Base-by-base conservation (phyloP, 805 yeast genomes). In the Starmerella stellata region DNA sequence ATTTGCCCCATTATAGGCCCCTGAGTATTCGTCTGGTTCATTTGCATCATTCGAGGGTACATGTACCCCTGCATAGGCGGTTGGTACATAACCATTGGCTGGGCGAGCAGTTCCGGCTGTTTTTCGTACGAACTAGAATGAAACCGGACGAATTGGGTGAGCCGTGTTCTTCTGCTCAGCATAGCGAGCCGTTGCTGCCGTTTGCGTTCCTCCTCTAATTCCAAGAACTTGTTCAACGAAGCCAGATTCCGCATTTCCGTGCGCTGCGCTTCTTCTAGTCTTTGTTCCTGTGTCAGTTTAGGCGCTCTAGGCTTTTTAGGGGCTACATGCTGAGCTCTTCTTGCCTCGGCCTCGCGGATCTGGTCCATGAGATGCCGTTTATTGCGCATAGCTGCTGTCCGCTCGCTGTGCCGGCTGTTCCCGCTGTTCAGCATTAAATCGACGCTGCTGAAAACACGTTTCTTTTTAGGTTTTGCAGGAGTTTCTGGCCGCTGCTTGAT, bases 161-260 rank as follows among this genome's bases (percentile, higher is more conserved):
- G 58, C 49, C 70, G 72, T 31, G 62, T 63, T 45, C 85, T 70
- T 49, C 67, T 72, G 52, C 76, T 76, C 42, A 72, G 64, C 55
- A 79, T 71, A 42, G 78, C 59, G 34, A 77, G 81, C 40, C 85
- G 63, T 52, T 85, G 87, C 38, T 69, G 69, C 54, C 76, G 75
- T 54, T 81, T 82, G 50, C 81, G 75, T 35, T 72, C 75, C 31
- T 77, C 62, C 54, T 90, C 98, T 52, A 80, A 87, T 50, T 85
- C 92, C 49, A 76, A 72, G 53, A 79, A 90, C 50, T 69, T 65
- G 44, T 78, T 73, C 46, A 90, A 62, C 2, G 95, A 78, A 21
- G 71, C 62, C 2, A 73, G 61, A 55, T 90, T 90, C 33, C 69
- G 67, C 52, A 69, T 66, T 57, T 90, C 98, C 0, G 95, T 90